These are phyloP conservation scores for Crotalaria pallida DNA, from an alignment of 306 rosid genomes.

Conservation along the genomic window DNA sequence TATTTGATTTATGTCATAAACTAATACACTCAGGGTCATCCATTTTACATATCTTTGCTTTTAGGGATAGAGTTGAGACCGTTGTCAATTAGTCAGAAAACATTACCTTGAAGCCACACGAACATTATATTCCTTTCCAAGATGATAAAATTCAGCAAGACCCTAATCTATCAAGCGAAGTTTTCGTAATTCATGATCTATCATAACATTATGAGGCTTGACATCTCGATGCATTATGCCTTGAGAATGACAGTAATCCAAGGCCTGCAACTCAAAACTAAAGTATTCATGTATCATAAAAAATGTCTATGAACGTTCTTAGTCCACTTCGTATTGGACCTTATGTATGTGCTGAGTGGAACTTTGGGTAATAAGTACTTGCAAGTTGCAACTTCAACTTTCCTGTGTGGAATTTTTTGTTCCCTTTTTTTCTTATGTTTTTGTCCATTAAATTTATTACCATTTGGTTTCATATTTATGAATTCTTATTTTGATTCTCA, in stretches of 20 bases:
- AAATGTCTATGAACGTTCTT: no score
- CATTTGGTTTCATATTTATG: no score
- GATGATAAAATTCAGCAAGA: conserved; percentile 89
- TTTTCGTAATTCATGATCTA: conserved; percentile 82
- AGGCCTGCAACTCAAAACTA: conserved; percentile 49
- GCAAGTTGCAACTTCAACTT: no score
- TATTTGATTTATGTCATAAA: conserved; percentile 3
- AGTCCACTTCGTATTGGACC: no score
- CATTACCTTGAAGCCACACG: conserved; percentile 86
- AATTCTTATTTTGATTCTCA: no score
- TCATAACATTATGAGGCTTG: conserved; percentile 92
- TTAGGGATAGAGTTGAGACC: background rate
- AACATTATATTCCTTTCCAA: conserved; percentile 84
- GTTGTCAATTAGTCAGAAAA: background rate
- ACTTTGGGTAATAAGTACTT: no score
- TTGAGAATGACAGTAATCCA: conserved; percentile 89
- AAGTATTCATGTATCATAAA: conserved; percentile 7
- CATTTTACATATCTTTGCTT: background rate
- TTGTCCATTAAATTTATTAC: no score
- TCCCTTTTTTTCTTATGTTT: no score
- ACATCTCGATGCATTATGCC: conserved; percentile 95
- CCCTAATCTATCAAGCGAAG: conserved; percentile 95
- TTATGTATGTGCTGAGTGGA: no score
- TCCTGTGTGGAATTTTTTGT: no score
- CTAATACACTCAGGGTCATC: background rate